Base-by-base conservation (phyloP, 2,329 filamentous ascomycete species). In the Cladosporium phlei region DNA sequence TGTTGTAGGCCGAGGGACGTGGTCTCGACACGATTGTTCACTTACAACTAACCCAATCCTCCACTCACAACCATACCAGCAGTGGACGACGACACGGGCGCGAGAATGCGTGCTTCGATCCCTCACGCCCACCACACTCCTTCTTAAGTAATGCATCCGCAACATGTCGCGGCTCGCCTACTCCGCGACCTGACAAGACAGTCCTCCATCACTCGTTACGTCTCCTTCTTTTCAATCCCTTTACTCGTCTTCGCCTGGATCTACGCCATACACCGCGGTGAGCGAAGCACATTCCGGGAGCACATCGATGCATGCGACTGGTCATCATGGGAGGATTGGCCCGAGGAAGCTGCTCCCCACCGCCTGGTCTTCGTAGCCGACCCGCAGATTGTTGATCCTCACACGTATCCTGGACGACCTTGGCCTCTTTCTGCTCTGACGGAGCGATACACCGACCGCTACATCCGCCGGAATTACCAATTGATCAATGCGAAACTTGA, bases 281-380 rank as follows among this genome's bases (percentile, higher is more conserved):
- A 98, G 71, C 76, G 86, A 49, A 85, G 79, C 67, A 77, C 84
- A 27, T 97, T 94, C 65, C 74, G 77, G 44, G 79, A 78, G 53
- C 82, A 78, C 50, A 79, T 95, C 12, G 72, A 78, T 47, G 75
- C 71, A 42, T 98, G 93, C 66, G 70, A 78, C 46, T 98, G 93
- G 93, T 75, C 79, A 27, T 78, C 78, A 30, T 98, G 93, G 93
- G 93, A 98, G 72, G 77, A 80, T 66, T 98, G 93, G 93, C 88
- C 89, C 44, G 69, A 77, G 59, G 81, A 77, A 56, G 85, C 90
- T 40, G 80, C 77, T 25, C 93, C 93, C 21, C 90, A 97, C 65
- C 87, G 83, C 62, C 76, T 95, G 56, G 75, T 88, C 57, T 83
- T 96, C 63, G 76, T 96, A 55, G 88, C 90, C 51, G 90, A 96